Evolutionary conservation across 73 alveolate genomes (phyloP).

Genomic region (Paramecium pentaurelia): DNA sequence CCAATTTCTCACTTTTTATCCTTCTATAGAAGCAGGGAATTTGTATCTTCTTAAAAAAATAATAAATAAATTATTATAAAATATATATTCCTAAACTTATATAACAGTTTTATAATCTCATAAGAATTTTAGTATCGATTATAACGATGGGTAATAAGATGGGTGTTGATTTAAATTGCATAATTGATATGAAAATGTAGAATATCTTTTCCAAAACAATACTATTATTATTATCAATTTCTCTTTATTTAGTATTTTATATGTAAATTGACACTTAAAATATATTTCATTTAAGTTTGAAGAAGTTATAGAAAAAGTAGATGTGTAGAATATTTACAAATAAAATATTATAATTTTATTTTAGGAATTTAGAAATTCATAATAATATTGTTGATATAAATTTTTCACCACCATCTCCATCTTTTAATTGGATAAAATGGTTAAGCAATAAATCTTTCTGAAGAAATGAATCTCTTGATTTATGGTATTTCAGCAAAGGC

Average conservation of each 20-base stretch:
- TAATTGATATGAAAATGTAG: background rate
- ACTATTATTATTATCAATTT: no score
- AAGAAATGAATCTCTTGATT: background rate
- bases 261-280: background rate
- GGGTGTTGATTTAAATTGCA: background rate
- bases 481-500: background rate
- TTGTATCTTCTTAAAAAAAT: background rate
- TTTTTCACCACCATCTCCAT: constrained; percentile 4
- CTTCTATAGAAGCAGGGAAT: background rate
- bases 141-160: no score
- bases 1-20: background rate
- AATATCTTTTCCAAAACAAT: background rate
- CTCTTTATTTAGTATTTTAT: no score
- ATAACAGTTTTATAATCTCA: no score
- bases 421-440: background rate
- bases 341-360: background rate
- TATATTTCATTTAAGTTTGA: background rate
- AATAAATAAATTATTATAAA: no score
- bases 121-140: no score
- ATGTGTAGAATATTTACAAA: background rate
- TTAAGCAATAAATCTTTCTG: background rate
- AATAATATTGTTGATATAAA: background rate
- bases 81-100: background rate
- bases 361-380: background rate
- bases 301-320: background rate